Conservation (phyloP, 495 filamentous ascomycete species). For the Neurospora sublineolata region DNA sequence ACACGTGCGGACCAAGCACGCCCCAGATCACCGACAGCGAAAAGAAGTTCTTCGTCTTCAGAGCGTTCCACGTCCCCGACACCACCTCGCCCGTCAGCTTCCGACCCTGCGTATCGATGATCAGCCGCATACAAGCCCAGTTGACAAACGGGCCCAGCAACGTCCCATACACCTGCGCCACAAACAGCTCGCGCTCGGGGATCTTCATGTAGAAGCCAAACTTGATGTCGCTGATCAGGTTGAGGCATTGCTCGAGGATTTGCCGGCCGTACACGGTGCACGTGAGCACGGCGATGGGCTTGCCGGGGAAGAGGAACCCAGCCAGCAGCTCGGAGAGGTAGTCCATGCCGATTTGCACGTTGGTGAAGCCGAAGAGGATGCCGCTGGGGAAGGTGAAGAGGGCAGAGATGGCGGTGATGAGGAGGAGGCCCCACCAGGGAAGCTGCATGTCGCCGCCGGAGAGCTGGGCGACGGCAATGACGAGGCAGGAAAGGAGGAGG, state of each 20-base stretch:
- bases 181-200: constrained; percentile 28
- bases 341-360: constrained; percentile 15
- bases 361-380: constrained; percentile 17
- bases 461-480: constrained; percentile 33
- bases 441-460: constrained; percentile 36
- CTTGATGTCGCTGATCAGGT: constrained; percentile 21
- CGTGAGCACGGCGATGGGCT: constrained; percentile 15
- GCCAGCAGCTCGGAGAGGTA: constrained; percentile 21
- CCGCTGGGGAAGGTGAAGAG: constrained; percentile 16
- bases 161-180: constrained; percentile 7
- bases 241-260: constrained; percentile 19
- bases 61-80: not conserved
- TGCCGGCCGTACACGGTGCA: constrained; percentile 17
- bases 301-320: constrained; percentile 15
- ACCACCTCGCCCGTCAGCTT: not conserved
- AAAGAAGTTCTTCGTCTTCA: not conserved
- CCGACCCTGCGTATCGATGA: not conserved
- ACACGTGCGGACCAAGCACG: constrained; percentile 3
- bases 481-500: constrained; percentile 32
- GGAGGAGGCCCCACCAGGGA: constrained; percentile 42
- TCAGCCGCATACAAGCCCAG: not conserved
- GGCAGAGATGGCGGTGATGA: constrained; percentile 25
- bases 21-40: not conserved
- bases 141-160: not conserved
- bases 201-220: constrained; percentile 33